Evolutionary conservation across 495 filamentous ascomycete species (phyloP).

Genomic region (Xylaria grammica): DNA sequence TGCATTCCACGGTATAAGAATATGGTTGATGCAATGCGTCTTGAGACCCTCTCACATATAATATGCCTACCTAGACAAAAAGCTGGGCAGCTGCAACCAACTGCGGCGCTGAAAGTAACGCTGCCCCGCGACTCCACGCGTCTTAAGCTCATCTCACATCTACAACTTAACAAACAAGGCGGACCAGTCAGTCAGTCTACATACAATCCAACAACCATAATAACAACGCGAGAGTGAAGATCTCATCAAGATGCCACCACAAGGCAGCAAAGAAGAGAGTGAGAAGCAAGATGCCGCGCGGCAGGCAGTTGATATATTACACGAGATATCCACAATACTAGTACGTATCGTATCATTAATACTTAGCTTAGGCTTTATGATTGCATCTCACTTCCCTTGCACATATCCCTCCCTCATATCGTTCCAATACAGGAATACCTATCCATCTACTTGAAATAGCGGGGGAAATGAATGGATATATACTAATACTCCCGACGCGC

Average conservation of each 20-base stretch:
- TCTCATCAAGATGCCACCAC: slow-evolving; percentile 28
- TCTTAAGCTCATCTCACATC: neutral
- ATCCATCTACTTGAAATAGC: too few relatives aligned
- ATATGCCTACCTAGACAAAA: neutral
- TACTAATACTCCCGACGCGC: slow-evolving; percentile 1
- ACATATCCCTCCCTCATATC: too few relatives aligned
- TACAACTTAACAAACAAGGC: neutral
- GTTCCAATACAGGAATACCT: too few relatives aligned
- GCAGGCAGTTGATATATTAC: slow-evolving; percentile 92
- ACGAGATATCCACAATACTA: slow-evolving; percentile 89
- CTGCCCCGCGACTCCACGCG: slow-evolving; percentile 7
- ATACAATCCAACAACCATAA: neutral
- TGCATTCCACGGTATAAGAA: neutral
- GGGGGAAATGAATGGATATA: neutral
- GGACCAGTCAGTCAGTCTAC: neutral
- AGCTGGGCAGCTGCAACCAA: slow-evolving; percentile 16
- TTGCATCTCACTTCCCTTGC: neutral
- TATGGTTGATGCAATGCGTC: neutral
- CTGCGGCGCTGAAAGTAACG: neutral
- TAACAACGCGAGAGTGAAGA: neutral
- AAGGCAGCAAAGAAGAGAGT: slow-evolving; percentile 49
- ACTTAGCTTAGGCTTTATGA: too few relatives aligned
- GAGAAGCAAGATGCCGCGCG: slow-evolving; percentile 90
- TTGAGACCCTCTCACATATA: neutral
- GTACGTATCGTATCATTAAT: slow-evolving; percentile 62